Base-by-base conservation (phyloP, 257 asterid genomes). In the Avicennia marina region DNA sequence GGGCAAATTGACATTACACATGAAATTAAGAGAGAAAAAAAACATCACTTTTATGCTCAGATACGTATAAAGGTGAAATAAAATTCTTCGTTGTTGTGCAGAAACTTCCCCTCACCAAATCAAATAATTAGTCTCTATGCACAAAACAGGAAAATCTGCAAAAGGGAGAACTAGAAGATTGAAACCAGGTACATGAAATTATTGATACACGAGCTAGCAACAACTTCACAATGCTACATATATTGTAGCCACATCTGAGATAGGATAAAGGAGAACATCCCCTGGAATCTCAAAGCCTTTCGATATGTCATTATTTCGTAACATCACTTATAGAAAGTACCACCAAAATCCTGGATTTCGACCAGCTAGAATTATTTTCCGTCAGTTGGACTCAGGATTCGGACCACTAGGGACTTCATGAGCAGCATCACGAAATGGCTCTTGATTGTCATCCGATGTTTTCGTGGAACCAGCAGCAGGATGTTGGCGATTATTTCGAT, bases 361-460 rank as follows among this genome's bases (percentile, higher is more conserved):
- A 49, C 8, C 39, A 33, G 12, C 7, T 3, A 21, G 9, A 46
- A 11, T 20, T 12, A 46, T 31, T 67, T 62, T 26, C 24, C 36
- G 75, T 73, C 79, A 56, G 55, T 89, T 89, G 20, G 94, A 83
- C 77, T 83, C 89, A 0, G 97, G 95, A 72, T 89, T 89, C 25
- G n/a, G n/a, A n/a, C n/a, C n/a, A n/a, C n/a, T n/a, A n/a, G n/a
- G n/a, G n/a, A n/a, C n/a, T n/a, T n/a, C 91, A 79, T 89, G 97
- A 22, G 85, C 87, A 59, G 74, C 85, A 20, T 36, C 79, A 2
- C 67, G 58, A 45, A 75, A 89, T 31, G n/a, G 36, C 39, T 58
- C 58, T 39, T 62, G 64, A 33, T 58, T 47, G 31, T 22, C 50
- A 13, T 64, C 53, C 24, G 48, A 43, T 3, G 20, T 10, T 19